These are phyloP conservation scores for Acorus calamus DNA, from an alignment of 106 monocot genomes.

Conservation along the genomic window DNA sequence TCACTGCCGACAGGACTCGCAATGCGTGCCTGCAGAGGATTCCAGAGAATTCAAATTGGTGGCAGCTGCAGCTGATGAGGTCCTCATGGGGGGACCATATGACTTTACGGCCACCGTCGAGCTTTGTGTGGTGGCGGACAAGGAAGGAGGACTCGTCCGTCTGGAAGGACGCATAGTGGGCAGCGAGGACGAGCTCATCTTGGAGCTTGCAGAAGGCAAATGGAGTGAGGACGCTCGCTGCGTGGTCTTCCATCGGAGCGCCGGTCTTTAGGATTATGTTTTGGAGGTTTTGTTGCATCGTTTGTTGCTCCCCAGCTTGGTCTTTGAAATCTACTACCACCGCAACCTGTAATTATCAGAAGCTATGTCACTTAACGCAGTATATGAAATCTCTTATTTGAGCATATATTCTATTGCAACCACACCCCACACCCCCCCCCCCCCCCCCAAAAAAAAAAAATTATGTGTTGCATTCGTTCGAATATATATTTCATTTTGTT, in stretches of 20 bases:
- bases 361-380: too few relatives aligned
- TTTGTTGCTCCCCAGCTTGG: slow-evolving; percentile 55
- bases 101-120: slow-evolving; percentile 48
- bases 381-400: too few relatives aligned
- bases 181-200: slow-evolving; percentile 61
- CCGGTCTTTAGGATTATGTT: slow-evolving; percentile 69
- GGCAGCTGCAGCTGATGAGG: slow-evolving; percentile 67
- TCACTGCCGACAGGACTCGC: slow-evolving; percentile 58
- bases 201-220: slow-evolving; percentile 77
- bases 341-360: slow-evolving; percentile 28
- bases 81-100: slow-evolving; percentile 45
- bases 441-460: too few relatives aligned
- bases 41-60: slow-evolving; percentile 67
- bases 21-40: slow-evolving; percentile 66
- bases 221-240: slow-evolving; percentile 57
- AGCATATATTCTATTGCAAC: too few relatives aligned
- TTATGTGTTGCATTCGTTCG: too few relatives aligned
- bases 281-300: slow-evolving; percentile 60
- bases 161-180: slow-evolving; percentile 69
- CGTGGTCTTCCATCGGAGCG: slow-evolving; percentile 71
- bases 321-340: slow-evolving; percentile 57
- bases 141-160: slow-evolving; percentile 44
- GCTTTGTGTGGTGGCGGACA: slow-evolving; percentile 61
- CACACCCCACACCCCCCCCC: too few relatives aligned
- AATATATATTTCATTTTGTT: too few relatives aligned